Base-by-base conservation (phyloP, 345 rosid genomes). In the Noccaea bulbosa region DNA sequence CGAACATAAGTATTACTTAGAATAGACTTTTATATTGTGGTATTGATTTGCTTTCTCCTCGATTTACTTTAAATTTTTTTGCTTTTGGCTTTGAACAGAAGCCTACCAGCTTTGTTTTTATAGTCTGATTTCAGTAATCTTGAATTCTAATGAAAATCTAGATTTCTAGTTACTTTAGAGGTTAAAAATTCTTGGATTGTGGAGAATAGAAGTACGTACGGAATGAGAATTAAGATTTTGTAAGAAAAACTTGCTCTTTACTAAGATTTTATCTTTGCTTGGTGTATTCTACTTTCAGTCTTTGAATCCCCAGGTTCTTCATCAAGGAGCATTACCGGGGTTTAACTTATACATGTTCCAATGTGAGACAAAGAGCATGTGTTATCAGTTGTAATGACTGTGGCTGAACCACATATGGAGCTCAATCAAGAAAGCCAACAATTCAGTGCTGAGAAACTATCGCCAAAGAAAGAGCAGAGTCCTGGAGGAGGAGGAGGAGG, bases 401-500 rank as follows among this genome's bases (percentile, higher is more conserved):
- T 79, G 65, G 69, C 77, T 50, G 75, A 77, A 54, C 44, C 68
- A 68, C 11, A 33, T 41, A 81, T 78, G 82, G 88, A 85, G 63
- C 37, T 78, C 64, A 76, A 77, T 53, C 75, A 72, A 39, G 84
- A 77, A 15, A 56, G 12, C 47, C 75, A 72, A 45, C 77, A 67
- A 37, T 47, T 12, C 7, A 62, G 50, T 62, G 17, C 70, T 3
- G 56, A 74, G 40, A 75, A 62, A 38, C 72, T 58, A 65, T 70
- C 75, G 49, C 57, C 80, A 44, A 81, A 77, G 46, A 54, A 65
- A 20, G 88, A 81, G 63, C 71, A 71, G 51, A 73, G 46, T 65
- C 62, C 62, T 51, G 51, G 48, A 20, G 51, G 48, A 20, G 79
- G 53, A 46, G 76, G 69, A 58, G 79, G 53, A 46, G 76, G 30